Evolutionary conservation across 108 stramenopile species (phyloP).

Genomic region (Nitzschia sp.): DNA sequence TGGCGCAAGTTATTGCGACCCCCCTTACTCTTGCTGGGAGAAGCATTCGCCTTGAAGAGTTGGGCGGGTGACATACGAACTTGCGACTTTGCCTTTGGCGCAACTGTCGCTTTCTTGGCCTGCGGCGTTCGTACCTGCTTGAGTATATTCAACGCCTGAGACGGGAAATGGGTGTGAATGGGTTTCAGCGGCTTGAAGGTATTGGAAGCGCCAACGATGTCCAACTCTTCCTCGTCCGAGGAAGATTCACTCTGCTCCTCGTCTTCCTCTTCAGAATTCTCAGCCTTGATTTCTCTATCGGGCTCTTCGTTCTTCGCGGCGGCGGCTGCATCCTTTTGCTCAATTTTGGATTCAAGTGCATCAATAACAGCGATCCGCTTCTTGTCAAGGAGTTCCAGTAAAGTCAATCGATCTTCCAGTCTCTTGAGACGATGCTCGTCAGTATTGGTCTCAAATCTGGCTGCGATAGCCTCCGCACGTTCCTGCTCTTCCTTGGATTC

Average conservation of each 20-base stretch:
- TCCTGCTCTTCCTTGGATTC: constrained; percentile 66
- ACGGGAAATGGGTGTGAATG: constrained; percentile 15
- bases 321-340: constrained; percentile 14
- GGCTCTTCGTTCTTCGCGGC: background rate
- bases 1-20: constrained; percentile 50
- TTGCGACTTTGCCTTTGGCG: background rate
- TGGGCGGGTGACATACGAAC: background rate
- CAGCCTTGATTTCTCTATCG: constrained; percentile 49
- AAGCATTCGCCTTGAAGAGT: constrained; percentile 7
- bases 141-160: constrained; percentile 25
- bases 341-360: constrained; percentile 22
- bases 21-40: constrained; percentile 23
- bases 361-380: constrained; percentile 49
- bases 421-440: constrained; percentile 67
- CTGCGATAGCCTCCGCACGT: constrained; percentile 74
- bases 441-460: constrained; percentile 76
- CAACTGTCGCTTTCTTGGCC: constrained; percentile 4
- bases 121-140: constrained; percentile 14
- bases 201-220: constrained; percentile 20
- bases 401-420: constrained; percentile 66
- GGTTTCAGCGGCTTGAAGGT: constrained; percentile 27
- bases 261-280: background rate
- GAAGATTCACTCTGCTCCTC: constrained; percentile 19
- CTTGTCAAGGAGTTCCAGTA: constrained; percentile 62
- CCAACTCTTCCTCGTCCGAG: constrained; percentile 33